phyloP scores from a whole-genome alignment of 2,329 filamentous ascomycete species.

The Colletotrichum eremochloae region DNA sequence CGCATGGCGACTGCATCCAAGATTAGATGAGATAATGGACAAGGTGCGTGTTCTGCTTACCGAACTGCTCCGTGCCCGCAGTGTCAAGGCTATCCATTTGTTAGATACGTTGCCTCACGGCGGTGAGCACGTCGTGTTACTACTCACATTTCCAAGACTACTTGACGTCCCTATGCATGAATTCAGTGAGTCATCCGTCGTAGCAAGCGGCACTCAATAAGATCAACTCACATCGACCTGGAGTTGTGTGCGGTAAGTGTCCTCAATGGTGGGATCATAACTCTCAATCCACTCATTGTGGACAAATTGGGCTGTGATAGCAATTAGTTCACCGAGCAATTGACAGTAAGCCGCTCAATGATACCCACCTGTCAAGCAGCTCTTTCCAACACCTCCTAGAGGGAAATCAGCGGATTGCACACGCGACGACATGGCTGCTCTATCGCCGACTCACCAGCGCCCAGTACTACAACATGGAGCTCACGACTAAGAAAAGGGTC shows the following conservation, averaged over 20 bases:
- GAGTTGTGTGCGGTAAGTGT: slow-evolving; percentile 80
- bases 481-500: slow-evolving; percentile 69
- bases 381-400: slow-evolving; percentile 85
- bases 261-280: slow-evolving; percentile 84
- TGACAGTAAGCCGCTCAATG: not conserved
- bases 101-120: slow-evolving; percentile 45
- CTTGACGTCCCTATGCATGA: slow-evolving; percentile 79
- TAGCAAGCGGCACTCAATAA: not conserved
- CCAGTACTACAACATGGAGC: slow-evolving; percentile 86
- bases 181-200: slow-evolving; percentile 49
- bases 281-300: slow-evolving; percentile 95
- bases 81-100: slow-evolving; percentile 77
- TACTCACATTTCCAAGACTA: slow-evolving; percentile 87
- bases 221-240: slow-evolving; percentile 83
- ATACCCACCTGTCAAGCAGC: slow-evolving; percentile 83
- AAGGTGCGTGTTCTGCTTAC: slow-evolving; percentile 64
- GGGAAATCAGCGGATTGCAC: slow-evolving; percentile 43
- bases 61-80: slow-evolving; percentile 92
- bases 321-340: slow-evolving; percentile 11
- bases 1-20: slow-evolving; percentile 70
- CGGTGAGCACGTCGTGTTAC: not conserved
- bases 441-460: slow-evolving; percentile 72
- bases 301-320: slow-evolving; percentile 83
- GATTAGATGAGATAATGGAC: slow-evolving; percentile 20
- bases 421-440: slow-evolving; percentile 35